phyloP scores from a whole-genome alignment of 1,284 basidiomycete genomes.

The Fomitopsis pinicola region DNA sequence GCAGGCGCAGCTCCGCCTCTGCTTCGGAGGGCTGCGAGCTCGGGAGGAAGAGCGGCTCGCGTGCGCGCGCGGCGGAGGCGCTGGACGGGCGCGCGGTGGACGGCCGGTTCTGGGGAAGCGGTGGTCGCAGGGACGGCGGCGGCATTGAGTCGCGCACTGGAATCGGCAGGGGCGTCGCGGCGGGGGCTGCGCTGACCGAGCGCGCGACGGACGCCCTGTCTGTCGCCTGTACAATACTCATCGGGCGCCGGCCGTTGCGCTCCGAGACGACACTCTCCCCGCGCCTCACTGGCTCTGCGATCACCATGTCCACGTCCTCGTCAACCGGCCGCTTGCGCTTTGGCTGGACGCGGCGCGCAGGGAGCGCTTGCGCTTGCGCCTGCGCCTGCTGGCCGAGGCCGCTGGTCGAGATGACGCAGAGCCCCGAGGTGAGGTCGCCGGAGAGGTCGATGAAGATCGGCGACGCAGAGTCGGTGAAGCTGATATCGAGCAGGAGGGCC shows the following conservation, averaged over 20 bases:
- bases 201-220: conserved; percentile 29
- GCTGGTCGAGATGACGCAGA: conserved; percentile 75
- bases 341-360: neutral
- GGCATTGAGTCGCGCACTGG: conserved; percentile 19
- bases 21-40: conserved; percentile 37
- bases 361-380: conserved; percentile 10
- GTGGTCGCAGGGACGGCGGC: conserved; percentile 22
- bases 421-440: conserved; percentile 52
- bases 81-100: conserved; percentile 2
- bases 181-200: conserved; percentile 8
- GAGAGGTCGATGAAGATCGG: conserved; percentile 74
- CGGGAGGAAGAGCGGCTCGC: conserved; percentile 63
- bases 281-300: neutral
- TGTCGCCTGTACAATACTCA: conserved; percentile 53
- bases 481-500: conserved; percentile 56
- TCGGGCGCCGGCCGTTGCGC: conserved; percentile 36
- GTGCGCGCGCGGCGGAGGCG: neutral
- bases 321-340: conserved; percentile 13
- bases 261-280: neutral
- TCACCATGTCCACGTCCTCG: neutral
- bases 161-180: neutral
- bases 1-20: neutral
- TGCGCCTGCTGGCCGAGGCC: conserved; percentile 40
- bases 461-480: conserved; percentile 66
- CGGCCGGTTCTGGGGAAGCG: conserved; percentile 10